These are phyloP conservation scores for Petunia hybrid DNA, from an alignment of 305 asterid species.

Conservation along the genomic window DNA sequence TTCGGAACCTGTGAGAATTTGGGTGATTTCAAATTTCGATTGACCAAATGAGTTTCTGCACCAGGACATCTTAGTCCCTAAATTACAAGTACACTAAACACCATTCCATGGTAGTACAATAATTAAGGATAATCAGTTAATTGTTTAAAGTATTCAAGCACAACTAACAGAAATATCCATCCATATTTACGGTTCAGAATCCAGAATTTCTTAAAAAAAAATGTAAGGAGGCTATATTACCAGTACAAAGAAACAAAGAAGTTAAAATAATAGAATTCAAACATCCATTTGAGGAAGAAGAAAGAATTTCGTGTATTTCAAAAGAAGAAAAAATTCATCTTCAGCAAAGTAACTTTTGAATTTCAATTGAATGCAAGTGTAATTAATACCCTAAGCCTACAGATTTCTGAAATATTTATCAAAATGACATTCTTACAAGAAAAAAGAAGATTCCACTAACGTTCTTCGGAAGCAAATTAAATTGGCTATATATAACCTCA, in stretches of 20 bases:
- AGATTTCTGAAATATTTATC: neutral
- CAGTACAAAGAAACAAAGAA: neutral
- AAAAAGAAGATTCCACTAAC: neutral
- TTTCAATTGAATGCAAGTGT: conserved; percentile 5
- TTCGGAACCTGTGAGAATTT: too few species aligned
- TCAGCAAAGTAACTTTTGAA: conserved; percentile 7
- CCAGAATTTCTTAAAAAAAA: neutral
- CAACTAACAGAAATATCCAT: neutral
- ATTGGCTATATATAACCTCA: neutral
- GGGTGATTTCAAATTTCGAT: too few species aligned
- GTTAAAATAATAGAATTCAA: neutral
- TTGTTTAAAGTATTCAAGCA: neutral
- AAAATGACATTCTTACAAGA: neutral
- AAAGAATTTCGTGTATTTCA: neutral
- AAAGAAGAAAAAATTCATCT: neutral
- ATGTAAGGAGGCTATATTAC: neutral
- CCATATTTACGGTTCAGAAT: conserved; percentile 14
- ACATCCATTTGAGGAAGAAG: neutral
- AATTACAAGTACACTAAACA: neutral
- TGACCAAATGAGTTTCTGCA: too few species aligned
- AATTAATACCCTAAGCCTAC: neutral
- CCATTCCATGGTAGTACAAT: neutral
- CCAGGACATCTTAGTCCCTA: too few species aligned
- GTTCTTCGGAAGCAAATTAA: neutral
- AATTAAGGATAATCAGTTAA: neutral